phyloP scores from a whole-genome alignment of 2,329 filamentous ascomycete species.

The Ceratocystis diversiconidia region DNA sequence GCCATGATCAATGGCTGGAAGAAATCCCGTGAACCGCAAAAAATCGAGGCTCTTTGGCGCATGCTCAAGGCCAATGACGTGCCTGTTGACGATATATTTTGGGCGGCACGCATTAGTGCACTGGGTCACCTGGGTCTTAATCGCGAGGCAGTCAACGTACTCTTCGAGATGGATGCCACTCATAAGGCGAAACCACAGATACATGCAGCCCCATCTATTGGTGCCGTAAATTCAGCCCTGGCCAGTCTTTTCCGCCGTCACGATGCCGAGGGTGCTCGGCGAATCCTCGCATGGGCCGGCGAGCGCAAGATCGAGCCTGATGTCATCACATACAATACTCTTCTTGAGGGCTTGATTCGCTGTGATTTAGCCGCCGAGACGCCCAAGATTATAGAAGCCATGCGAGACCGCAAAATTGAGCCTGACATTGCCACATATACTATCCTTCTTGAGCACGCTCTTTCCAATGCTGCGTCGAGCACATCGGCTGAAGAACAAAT shows the following conservation, averaged over 20 bases:
- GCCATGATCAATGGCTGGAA: constrained; percentile 59
- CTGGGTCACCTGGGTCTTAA: constrained; percentile 43
- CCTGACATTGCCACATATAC: constrained; percentile 60
- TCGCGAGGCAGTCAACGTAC: constrained; percentile 43
- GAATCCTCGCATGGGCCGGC: constrained; percentile 45
- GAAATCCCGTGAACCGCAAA: constrained; percentile 41
- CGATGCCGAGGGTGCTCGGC: constrained; percentile 35
- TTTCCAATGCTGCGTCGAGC: constrained; percentile 21
- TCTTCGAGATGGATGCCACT: constrained; percentile 46
- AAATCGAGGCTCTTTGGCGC: constrained; percentile 52
- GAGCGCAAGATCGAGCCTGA: constrained; percentile 41
- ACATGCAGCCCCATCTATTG: constrained; percentile 45
- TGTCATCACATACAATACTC: constrained; percentile 50
- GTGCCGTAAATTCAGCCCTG: constrained; percentile 56
- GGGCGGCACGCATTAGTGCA: constrained; percentile 56
- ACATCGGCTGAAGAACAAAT: constrained; percentile 34
- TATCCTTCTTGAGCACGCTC: constrained; percentile 50
- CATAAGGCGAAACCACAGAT: constrained; percentile 12
- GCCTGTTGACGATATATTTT: constrained; percentile 49
- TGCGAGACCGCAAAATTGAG: constrained; percentile 40
- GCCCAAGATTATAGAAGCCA: constrained; percentile 39
- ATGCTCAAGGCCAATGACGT: constrained; percentile 44
- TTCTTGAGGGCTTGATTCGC: constrained; percentile 47
- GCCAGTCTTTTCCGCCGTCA: constrained; percentile 42
- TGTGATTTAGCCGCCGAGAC: constrained; percentile 35